Evolutionary conservation across 331 rosid genomes (phyloP), one percentile per base, ranked within the genome.

Genomic region (Malus hybrid): DNA sequence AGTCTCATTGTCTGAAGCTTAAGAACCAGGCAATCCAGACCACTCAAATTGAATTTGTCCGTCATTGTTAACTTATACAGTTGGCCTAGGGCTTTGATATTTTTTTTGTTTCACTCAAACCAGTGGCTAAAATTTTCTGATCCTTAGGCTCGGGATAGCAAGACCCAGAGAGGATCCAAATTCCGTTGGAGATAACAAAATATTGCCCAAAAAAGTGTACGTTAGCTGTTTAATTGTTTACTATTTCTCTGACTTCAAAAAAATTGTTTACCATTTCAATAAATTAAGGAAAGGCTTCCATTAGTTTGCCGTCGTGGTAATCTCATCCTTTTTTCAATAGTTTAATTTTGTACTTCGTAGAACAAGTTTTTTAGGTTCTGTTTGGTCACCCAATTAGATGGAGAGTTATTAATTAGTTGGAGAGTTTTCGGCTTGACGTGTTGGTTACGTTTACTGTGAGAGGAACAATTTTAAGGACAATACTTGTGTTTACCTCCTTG

Each of bases 91-190:
- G 13, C 13, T 42, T 42, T 42, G 46, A 42, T 42, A 1, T 42
- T 42, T 42, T 30, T 30, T 30, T 39, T 36, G 2, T 7, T 39
- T 10, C 13, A 42, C 13, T 42, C 46, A 42, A 42, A 42, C 46
- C 46, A 42, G 1, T 42, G 46, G 13, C 13, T 42, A 0, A 42
- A 1, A 42, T 42, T 42, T 42, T 42, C 1, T 42, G 5, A 42
- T 42, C 13, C 13, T 42, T 42, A 42, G 1, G 5, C 0, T 42
- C 4, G 0, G 13, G 4, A 42, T 1, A 42, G 4, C 0, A 42
- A 42, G 4, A 0, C 1, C 0, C 13, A 4, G 46, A 42, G 13
- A 42, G 13, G 46, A 42, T 42, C 46, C 13, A 42, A 42, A 42
- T 42, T 42, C 46, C 13, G 13, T 44, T 44, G 11, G 50, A 55